Conservation (phyloP, 2,329 filamentous ascomycete species). For the Alternaria angustiovoidea region DNA sequence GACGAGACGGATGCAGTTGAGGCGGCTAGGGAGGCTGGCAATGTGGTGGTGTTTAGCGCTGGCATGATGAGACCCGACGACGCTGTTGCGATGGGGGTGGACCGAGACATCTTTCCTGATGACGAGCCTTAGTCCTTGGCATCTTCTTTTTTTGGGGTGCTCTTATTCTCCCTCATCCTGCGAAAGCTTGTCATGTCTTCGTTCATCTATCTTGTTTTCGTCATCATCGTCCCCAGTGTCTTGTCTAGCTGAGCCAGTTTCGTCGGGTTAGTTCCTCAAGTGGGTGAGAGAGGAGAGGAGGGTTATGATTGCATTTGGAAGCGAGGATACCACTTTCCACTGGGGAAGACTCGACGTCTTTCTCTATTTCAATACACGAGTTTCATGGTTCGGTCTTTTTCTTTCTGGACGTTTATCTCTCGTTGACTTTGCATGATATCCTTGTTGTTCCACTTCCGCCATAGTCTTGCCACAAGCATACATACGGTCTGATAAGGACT, state of each 20-base stretch:
- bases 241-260: not conserved
- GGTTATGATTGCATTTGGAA: constrained; percentile 43
- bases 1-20: not conserved
- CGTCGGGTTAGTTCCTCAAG: not conserved
- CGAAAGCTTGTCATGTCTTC: not conserved
- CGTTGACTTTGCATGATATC: too few species aligned
- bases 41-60: too few species aligned
- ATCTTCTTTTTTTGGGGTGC: too few species aligned
- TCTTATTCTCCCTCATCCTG: not conserved
- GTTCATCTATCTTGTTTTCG: not conserved
- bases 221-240: not conserved
- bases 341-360: constrained; percentile 9
- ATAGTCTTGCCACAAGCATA: too few species aligned
- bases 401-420: too few species aligned
- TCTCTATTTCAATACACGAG: constrained; percentile 23
- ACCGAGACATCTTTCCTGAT: not conserved
- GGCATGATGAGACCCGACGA: not conserved
- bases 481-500: too few species aligned
- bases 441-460: too few species aligned
- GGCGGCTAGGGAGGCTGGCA: not conserved
- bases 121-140: not conserved
- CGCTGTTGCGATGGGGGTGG: not conserved
- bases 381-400: constrained; percentile 23
- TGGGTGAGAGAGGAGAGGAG: not conserved
- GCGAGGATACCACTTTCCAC: constrained; percentile 45